These are phyloP conservation scores for Teratosphaeriaceae sp. DNA, from an alignment of 2,329 filamentous ascomycete genomes.

Conservation along the genomic window DNA sequence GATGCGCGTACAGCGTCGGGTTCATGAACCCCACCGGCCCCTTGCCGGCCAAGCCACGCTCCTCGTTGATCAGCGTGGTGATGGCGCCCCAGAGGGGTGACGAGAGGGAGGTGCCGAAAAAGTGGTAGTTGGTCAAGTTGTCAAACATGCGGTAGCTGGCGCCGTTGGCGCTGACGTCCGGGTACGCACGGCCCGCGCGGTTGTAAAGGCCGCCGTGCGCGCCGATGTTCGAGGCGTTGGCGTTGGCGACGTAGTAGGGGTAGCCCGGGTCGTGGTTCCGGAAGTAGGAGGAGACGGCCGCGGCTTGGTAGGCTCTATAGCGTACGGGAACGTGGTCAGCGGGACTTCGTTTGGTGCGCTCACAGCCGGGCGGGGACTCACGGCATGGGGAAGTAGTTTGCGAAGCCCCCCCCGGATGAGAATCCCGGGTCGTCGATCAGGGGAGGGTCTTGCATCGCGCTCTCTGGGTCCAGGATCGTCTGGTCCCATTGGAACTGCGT, in stretches of 20 bases:
- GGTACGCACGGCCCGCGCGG: constrained; percentile 21
- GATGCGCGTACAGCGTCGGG: constrained; percentile 14
- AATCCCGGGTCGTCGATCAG: not conserved
- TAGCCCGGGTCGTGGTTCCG: constrained; percentile 1
- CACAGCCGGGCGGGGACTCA: too few species aligned
- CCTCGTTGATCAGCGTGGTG: constrained; percentile 38
- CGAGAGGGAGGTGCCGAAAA: constrained; percentile 17
- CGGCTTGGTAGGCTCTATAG: constrained; percentile 32
- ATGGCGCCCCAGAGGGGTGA: constrained; percentile 41
- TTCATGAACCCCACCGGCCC: constrained; percentile 15
- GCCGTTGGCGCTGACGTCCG: constrained; percentile 34
- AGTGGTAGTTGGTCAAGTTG: constrained; percentile 16
- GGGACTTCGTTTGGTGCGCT: too few species aligned
- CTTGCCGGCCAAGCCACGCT: constrained; percentile 18
- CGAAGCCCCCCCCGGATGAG: constrained; percentile 5
- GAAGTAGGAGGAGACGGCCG: constrained; percentile 31
- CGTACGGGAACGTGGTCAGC: too few species aligned
- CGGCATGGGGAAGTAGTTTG: constrained; percentile 13
- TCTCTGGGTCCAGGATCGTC: constrained; percentile 19
- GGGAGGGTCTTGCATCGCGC: constrained; percentile 7
- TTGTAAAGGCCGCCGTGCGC: constrained; percentile 19
- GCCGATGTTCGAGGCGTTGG: constrained; percentile 17
- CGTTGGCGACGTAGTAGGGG: constrained; percentile 4
- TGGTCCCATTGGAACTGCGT: constrained; percentile 32
- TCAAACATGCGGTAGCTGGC: too few species aligned